Evolutionary conservation across 139 green algal genomes (phyloP).

Genomic region (Eudorina sp.): DNA sequence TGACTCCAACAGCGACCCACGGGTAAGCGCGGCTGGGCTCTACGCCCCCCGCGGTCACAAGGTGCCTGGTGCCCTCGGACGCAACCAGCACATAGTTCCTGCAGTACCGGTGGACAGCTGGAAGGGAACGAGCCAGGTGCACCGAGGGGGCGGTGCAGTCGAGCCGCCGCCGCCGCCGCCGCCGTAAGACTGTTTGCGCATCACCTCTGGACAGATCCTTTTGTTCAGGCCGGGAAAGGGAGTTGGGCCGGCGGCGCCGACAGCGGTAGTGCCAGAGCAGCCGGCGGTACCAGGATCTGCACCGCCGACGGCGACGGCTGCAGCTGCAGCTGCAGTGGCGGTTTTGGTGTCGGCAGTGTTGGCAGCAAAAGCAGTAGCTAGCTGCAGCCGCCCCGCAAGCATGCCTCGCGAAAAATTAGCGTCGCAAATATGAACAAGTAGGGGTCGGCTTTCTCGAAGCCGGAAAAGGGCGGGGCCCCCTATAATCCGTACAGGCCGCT

Average conservation of each 20-base stretch:
- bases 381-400: no score
- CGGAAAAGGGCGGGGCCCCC: no score
- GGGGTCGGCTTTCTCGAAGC: no score
- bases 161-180: background rate
- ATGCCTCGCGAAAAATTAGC: no score
- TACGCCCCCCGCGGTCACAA: background rate
- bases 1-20: background rate
- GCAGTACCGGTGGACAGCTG: slow-evolving; percentile 12
- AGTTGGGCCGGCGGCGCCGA: background rate
- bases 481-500: no score
- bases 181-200: background rate
- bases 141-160: background rate
- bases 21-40: background rate
- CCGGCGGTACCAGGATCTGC: background rate
- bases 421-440: no score
- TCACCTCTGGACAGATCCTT: slow-evolving; percentile 11
- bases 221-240: slow-evolving; percentile 48
- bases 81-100: background rate
- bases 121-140: slow-evolving; percentile 3
- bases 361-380: background rate
- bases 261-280: background rate
- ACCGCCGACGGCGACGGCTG: background rate
- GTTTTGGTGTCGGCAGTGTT: no score
- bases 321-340: no score
- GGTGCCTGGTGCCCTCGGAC: slow-evolving; percentile 5